phyloP scores from a whole-genome alignment of 2,329 filamentous ascomycete genomes.

The Ustulina deusta region DNA sequence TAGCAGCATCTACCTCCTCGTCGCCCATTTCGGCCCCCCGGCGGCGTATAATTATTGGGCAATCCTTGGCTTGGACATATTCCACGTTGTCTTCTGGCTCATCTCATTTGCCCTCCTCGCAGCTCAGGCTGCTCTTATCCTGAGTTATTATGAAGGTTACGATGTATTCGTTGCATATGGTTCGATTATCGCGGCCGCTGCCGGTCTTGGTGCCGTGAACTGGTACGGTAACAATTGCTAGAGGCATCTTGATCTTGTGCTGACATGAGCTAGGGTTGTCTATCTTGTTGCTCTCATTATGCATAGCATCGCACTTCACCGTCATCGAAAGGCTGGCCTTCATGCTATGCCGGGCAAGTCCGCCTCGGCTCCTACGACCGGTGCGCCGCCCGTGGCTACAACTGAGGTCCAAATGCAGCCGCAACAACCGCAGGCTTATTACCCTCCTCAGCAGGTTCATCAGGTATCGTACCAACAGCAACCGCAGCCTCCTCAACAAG shows the following conservation, averaged over 20 bases:
- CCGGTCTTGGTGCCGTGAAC: conserved; percentile 57
- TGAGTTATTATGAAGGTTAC: conserved; percentile 45
- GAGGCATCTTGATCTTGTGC: background rate
- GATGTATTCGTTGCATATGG: conserved; percentile 44
- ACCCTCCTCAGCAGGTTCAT: conserved; percentile 29
- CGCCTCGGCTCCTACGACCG: conserved; percentile 29
- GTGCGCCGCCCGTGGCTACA: conserved; percentile 9
- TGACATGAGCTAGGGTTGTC: conserved; percentile 53
- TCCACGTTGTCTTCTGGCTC: conserved; percentile 66
- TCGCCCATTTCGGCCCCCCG: conserved; percentile 57
- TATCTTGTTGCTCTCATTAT: conserved; percentile 57
- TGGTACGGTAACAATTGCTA: conserved; percentile 55
- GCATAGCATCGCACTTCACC: conserved; percentile 56
- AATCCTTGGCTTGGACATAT: conserved; percentile 63
- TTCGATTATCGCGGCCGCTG: conserved; percentile 52
- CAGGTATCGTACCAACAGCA: conserved; percentile 27
- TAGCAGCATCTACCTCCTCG: conserved; percentile 60
- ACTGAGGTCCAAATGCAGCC: conserved; percentile 46
- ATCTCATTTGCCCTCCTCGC: conserved; percentile 58
- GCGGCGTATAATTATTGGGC: conserved; percentile 66
- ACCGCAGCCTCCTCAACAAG: conserved; percentile 2
- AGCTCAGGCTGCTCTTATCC: conserved; percentile 49
- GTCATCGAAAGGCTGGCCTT: conserved; percentile 59
- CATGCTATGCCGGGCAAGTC: conserved; percentile 52
- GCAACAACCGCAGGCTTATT: conserved; percentile 40